Evolutionary conservation across 257 asterid species (phyloP).

Genomic region (Ligustrum vulgare): DNA sequence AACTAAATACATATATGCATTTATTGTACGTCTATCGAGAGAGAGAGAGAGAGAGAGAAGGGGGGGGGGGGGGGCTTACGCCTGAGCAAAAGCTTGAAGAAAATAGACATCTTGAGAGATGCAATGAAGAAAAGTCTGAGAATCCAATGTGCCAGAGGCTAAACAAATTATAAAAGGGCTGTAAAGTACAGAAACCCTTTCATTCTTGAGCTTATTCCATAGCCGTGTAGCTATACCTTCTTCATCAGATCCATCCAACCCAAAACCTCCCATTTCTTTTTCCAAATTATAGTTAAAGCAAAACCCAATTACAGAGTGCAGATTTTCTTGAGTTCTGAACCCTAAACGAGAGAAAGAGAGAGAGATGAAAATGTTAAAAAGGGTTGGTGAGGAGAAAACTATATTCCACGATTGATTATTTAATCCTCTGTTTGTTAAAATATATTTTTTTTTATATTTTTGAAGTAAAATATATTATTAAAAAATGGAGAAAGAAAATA

Average conservation of each 20-base stretch:
- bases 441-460: too few species aligned
- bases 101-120: constrained; percentile 64
- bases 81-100: constrained; percentile 65
- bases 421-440: too few species aligned
- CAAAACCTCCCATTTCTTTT: constrained; percentile 34
- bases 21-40: neutral
- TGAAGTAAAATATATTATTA: too few species aligned
- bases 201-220: constrained; percentile 53
- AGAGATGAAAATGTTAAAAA: constrained; percentile 20
- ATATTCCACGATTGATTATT: constrained; percentile 22
- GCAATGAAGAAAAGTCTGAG: constrained; percentile 45
- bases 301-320: neutral
- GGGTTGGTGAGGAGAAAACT: constrained; percentile 27
- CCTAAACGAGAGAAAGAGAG: constrained; percentile 3
- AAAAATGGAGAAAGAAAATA: too few species aligned
- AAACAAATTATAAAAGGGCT: constrained; percentile 54
- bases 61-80: constrained; percentile 28
- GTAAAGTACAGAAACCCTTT: constrained; percentile 55
- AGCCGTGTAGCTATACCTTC: constrained; percentile 56
- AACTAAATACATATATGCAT: neutral
- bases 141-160: constrained; percentile 54
- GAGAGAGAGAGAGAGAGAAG: neutral
- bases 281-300: neutral
- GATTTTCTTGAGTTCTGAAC: too few species aligned
- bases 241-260: constrained; percentile 39